Conservation (phyloP, 129 eudicot genomes). For the Silybum marianum region DNA sequence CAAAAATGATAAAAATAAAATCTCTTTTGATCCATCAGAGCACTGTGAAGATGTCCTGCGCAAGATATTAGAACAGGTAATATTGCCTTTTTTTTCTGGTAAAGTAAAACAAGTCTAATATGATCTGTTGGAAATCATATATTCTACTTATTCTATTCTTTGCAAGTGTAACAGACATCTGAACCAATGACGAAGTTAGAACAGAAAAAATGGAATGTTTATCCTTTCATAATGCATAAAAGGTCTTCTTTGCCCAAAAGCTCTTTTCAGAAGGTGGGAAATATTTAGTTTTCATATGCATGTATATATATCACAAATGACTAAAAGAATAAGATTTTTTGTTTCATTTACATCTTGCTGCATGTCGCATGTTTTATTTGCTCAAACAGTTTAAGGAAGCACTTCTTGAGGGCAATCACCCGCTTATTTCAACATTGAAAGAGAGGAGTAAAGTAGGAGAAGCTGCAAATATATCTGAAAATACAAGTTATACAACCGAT, state of each 20-base stretch:
- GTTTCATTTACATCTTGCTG: not conserved
- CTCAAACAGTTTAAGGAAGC: slow-evolving; percentile 63
- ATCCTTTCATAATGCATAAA: slow-evolving; percentile 50
- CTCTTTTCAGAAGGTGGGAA: slow-evolving; percentile 57
- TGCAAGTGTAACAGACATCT: slow-evolving; percentile 44
- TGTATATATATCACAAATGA: not conserved
- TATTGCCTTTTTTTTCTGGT: not conserved
- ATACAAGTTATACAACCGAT: slow-evolving; percentile 15
- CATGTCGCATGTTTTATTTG: slow-evolving; percentile 2
- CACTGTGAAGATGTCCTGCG: slow-evolving; percentile 51
- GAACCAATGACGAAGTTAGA: slow-evolving; percentile 36
- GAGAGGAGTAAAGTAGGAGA: slow-evolving; percentile 46
- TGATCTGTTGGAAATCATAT: not conserved
- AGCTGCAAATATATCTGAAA: slow-evolving; percentile 16
- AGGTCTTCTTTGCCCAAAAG: slow-evolving; percentile 47
- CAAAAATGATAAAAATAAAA: slow-evolving; percentile 28
- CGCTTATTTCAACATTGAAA: slow-evolving; percentile 52
- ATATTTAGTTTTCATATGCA: not conserved
- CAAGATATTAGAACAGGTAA: slow-evolving; percentile 48
- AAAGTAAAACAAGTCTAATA: not conserved
- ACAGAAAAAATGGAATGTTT: slow-evolving; percentile 49
- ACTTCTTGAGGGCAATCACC: slow-evolving; percentile 51
- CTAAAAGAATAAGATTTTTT: not conserved
- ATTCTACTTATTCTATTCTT: not conserved
- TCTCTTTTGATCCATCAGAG: slow-evolving; percentile 47